Conservation (phyloP, 2,329 filamentous ascomycete species). For the Aspergillus awamori region DNA sequence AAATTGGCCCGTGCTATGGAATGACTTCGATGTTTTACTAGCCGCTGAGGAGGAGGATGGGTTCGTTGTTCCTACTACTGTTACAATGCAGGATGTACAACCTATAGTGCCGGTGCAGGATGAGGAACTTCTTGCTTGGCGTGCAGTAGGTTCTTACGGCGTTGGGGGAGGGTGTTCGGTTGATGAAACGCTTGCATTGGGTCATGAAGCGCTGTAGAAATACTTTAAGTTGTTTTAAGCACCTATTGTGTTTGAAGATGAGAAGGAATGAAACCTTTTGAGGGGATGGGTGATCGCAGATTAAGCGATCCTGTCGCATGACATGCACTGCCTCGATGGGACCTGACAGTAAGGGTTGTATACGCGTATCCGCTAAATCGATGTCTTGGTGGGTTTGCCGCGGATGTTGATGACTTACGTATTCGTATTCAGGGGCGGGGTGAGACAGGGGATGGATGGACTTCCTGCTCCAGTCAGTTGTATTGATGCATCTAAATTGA, state of each 20-base stretch:
- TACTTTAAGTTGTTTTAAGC: too few species aligned
- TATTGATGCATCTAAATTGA: too few species aligned
- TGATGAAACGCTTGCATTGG: background rate
- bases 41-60: conserved; percentile 32
- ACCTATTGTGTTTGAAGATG: background rate
- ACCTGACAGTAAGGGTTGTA: background rate
- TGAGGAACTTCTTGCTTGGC: conserved; percentile 10
- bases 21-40: conserved; percentile 42
- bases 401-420: background rate
- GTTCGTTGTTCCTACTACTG: background rate
- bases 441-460: too few species aligned
- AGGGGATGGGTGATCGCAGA: background rate
- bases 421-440: background rate
- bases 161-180: background rate
- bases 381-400: background rate
- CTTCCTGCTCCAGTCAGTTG: too few species aligned
- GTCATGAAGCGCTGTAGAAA: background rate
- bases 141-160: background rate
- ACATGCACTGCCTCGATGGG: background rate
- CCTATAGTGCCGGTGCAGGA: background rate
- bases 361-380: background rate
- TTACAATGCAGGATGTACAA: conserved; percentile 11
- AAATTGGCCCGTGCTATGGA: conserved; percentile 28
- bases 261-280: background rate
- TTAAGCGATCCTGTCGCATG: background rate